Evolutionary conservation across 225 moss, liverwort and hornwort genomes (phyloP).

Genomic region (Neckera pumila): DNA sequence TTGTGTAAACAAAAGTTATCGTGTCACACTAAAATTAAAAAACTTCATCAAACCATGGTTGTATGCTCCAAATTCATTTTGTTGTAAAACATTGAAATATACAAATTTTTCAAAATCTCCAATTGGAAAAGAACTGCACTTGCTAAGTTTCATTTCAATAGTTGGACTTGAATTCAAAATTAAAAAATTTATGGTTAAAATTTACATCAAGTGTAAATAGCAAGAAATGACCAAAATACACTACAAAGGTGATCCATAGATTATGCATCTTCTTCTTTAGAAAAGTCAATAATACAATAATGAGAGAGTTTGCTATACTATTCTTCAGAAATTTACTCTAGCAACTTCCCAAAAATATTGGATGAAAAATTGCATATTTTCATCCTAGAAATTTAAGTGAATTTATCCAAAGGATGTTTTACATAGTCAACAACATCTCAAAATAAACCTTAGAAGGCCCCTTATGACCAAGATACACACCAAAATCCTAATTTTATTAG

Average conservation of each 20-base stretch:
- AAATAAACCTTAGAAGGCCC: fast-evolving
- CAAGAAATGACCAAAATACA: background rate
- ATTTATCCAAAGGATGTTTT: background rate
- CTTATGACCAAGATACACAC: too few species aligned
- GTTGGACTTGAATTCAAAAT: background rate
- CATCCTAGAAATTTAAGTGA: background rate
- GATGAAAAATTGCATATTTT: too few species aligned
- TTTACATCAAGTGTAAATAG: background rate
- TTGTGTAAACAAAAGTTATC: too few species aligned
- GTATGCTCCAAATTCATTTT: background rate
- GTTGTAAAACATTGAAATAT: background rate
- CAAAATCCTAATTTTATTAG: fast-evolving
- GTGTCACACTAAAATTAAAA: fast-evolving
- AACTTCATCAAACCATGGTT: too few species aligned
- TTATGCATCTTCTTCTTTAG: background rate
- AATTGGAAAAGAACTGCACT: background rate
- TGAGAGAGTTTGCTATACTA: background rate
- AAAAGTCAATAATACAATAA: background rate
- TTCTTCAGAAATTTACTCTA: background rate
- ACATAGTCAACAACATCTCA: fast-evolving
- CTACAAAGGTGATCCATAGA: fast-evolving
- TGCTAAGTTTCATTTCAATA: background rate
- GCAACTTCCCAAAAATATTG: background rate
- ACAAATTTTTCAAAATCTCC: background rate
- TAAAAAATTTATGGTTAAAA: background rate